A percentile compares a stretch with the other conserved stretches of the same genome.
Evolutionary conservation across 2,329 filamentous ascomycete genomes (phyloP).

Genomic region (Trichoderma sp.): DNA sequence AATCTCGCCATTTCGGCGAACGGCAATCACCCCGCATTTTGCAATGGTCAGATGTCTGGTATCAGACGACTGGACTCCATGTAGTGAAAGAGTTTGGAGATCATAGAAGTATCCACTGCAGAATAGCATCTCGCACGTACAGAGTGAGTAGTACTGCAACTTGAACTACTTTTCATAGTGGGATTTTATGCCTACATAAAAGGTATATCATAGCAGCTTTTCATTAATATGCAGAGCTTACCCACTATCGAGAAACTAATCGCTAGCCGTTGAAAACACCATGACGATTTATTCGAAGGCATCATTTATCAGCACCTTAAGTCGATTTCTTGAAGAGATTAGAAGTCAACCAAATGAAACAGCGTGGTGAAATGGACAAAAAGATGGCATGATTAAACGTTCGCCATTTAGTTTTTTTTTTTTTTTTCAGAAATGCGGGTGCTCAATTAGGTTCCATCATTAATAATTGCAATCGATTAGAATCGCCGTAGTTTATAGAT

Average conservation of each 20-base stretch:
- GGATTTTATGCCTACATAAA: no score
- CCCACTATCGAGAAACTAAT: no score
- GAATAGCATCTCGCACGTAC: neutral
- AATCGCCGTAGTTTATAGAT: neutral
- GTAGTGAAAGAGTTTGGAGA: neutral
- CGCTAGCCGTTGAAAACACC: no score
- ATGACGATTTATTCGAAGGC: no score
- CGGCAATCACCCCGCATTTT: neutral
- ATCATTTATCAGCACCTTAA: no score
- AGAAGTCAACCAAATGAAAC: neutral
- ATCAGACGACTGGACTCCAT: neutral
- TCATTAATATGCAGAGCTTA: no score
- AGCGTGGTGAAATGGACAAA: neutral
- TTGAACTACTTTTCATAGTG: neutral
- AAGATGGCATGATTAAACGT: neutral
- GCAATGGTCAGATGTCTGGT: neutral
- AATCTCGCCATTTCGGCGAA: neutral
- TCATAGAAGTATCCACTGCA: neutral
- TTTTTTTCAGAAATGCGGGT: no score
- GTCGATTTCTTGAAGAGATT: no score
- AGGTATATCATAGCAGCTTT: no score
- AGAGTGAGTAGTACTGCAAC: neutral
- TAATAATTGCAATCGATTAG: neutral
- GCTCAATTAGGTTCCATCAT: no score
- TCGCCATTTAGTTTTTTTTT: neutral